phyloP scores from a whole-genome alignment of 2,329 filamentous ascomycete species.

The Capronia coronata region DNA sequence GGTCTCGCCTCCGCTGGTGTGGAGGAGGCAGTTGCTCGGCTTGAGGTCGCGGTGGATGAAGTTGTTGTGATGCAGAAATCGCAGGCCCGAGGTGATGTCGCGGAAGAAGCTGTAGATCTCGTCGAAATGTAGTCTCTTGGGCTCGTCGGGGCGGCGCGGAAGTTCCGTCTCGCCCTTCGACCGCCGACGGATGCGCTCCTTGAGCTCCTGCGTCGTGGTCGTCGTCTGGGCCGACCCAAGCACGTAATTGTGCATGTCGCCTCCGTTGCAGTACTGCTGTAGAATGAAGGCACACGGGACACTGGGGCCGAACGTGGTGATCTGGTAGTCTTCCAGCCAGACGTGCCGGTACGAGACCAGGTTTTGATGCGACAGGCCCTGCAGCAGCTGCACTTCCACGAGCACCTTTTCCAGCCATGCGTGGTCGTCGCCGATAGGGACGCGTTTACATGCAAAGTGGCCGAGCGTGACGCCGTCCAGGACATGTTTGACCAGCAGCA shows the following conservation, averaged over 20 bases:
- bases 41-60: conserved; percentile 97
- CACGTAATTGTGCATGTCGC: conserved; percentile 83
- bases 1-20: conserved; percentile 64
- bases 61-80: conserved; percentile 80
- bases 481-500: conserved; percentile 85
- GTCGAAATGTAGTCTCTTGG: conserved; percentile 64
- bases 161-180: conserved; percentile 70
- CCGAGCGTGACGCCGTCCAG: conserved; percentile 84
- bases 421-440: conserved; percentile 91
- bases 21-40: conserved; percentile 87
- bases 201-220: conserved; percentile 73
- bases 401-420: conserved; percentile 92
- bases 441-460: conserved; percentile 91
- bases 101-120: conserved; percentile 96
- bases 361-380: conserved; percentile 87
- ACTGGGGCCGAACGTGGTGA: conserved; percentile 79
- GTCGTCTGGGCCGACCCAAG: conserved; percentile 60
- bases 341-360: conserved; percentile 95
- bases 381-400: conserved; percentile 85
- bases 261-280: conserved; percentile 93
- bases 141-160: conserved; percentile 32
- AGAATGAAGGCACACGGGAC: conserved; percentile 95
- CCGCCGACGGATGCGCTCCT: conserved; percentile 74
- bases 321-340: conserved; percentile 84
- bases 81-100: conserved; percentile 86